Evolutionary conservation across 2,329 filamentous ascomycete genomes (phyloP), one percentile per base, ranked within the genome.

Genomic region (Cladosporium sp.): DNA sequence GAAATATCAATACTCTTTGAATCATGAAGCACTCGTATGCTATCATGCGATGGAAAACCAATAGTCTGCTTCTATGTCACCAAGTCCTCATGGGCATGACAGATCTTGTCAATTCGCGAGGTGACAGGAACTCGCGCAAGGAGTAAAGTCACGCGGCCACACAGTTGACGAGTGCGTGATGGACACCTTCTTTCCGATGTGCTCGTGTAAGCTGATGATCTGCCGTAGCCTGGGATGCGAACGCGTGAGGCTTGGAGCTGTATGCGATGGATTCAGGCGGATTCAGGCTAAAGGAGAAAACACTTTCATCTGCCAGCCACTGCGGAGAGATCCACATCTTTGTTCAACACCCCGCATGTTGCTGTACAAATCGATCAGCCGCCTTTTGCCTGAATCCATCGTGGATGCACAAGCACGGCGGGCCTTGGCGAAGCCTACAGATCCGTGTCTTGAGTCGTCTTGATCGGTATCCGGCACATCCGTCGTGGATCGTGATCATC

Each of bases 361-460:
- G 57, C 41, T 59, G 34, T 38, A 15, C 57, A 44, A 26, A 26
- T 4, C 24, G 38, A 59, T 47, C 57, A 59, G 24, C 57, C 57
- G 57, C 57, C n/a, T 59, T 59, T 30, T 59, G 57, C 57, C 57
- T 59, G 57, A 59, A 59, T 28, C 57, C 21, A 30, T 28, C 57
- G 28, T 36, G 32, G 30, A 58, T 38, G 18, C 34, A 38, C 54
- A 36, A 58, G 55, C 55, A 58, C 7, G 52, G 28, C 15, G 15
- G 8, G n/a, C 18, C 55, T 58, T 41, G 55, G 34, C 55, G 21
- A 58, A 36, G 34, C 10, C n/a, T 36, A 41, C 55, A 36, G 18
- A 41, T 21, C 55, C 34, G 52, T 55, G 52, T 32, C 28, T 55
- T 32, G n/a, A 0, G 52, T n/a, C 41, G n/a, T 47, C 41, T 47